Percentiles rank a stretch among this genome's conserved stretches.
These are phyloP conservation scores for Pistacia integerrima DNA, from an alignment of 345 rosid genomes.

Conservation along the genomic window DNA sequence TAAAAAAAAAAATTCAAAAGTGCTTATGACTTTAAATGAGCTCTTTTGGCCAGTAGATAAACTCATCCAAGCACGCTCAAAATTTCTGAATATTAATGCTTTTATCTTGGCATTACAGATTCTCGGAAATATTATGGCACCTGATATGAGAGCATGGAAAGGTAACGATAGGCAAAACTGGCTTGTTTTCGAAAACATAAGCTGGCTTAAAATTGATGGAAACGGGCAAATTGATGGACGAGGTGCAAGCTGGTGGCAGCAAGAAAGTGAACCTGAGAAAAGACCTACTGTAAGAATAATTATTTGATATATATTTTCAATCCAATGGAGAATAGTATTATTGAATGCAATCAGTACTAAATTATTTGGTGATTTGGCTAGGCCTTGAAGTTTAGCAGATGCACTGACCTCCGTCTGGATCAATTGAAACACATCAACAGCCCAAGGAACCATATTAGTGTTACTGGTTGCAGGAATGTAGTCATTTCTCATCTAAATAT, in stretches of 20 bases:
- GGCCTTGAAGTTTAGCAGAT: slow-evolving; percentile 40
- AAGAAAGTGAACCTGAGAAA: neutral
- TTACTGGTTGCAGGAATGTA: too few species aligned
- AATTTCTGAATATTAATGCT: neutral
- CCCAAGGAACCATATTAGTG: too few species aligned
- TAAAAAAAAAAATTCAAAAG: too few species aligned
- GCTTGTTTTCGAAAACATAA: slow-evolving; percentile 38
- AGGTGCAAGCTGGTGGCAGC: slow-evolving; percentile 59
- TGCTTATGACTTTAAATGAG: too few species aligned
- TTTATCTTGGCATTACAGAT: slow-evolving; percentile 23
- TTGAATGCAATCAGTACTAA: neutral
- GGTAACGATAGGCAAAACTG: slow-evolving; percentile 21
- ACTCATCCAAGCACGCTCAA: too few species aligned
- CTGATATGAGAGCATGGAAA: slow-evolving; percentile 31
- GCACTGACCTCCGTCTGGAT: slow-evolving; percentile 30
- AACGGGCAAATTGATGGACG: slow-evolving; percentile 52
- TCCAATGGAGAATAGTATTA: neutral
- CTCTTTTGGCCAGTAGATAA: too few species aligned
- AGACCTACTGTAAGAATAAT: neutral
- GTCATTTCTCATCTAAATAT: too few species aligned
- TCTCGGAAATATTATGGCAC: slow-evolving; percentile 54
- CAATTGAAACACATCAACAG: slow-evolving; percentile 44
- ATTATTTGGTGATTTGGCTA: slow-evolving; percentile 10
- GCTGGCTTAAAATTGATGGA: slow-evolving; percentile 44
- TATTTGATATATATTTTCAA: neutral